Conservation (phyloP, 2,329 filamentous ascomycete genomes). For the Samsoniella hepiali region DNA sequence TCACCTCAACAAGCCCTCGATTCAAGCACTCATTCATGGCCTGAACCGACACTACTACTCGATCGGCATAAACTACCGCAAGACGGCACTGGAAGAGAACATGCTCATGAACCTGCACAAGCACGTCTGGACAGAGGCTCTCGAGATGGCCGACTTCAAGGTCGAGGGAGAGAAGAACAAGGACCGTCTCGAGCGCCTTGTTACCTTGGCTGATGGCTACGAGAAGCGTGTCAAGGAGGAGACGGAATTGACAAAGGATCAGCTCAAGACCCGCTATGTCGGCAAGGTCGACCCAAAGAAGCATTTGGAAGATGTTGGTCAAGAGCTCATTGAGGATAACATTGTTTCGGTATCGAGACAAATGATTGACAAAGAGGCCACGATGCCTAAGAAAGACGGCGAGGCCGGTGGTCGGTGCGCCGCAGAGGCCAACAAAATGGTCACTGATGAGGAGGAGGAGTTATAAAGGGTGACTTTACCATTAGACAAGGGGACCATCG, state of each 20-base stretch:
- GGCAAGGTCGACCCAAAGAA: slow-evolving; percentile 99
- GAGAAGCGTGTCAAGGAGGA: slow-evolving; percentile 99
- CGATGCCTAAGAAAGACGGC: slow-evolving; percentile 71
- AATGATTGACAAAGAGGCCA: slow-evolving; percentile 99
- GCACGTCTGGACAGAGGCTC: slow-evolving; percentile 96
- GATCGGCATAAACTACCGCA: slow-evolving; percentile 96
- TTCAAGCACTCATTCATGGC: slow-evolving; percentile 96
- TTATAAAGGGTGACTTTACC: slow-evolving; percentile 27
- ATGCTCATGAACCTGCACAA: slow-evolving; percentile 99
- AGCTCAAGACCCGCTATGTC: slow-evolving; percentile 97
- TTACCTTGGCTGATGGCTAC: slow-evolving; percentile 88
- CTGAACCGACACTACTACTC: slow-evolving; percentile 99
- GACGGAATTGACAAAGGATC: slow-evolving; percentile 93
- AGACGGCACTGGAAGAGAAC: slow-evolving; percentile 96
- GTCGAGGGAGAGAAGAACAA: slow-evolving; percentile 81
- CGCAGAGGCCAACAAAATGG: slow-evolving; percentile 62
- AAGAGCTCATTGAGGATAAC: slow-evolving; percentile 97
- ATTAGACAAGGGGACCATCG: not conserved
- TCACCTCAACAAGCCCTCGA: slow-evolving; percentile 98
- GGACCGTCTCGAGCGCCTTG: slow-evolving; percentile 82
- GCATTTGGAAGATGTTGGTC: slow-evolving; percentile 94
- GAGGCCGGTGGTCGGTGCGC: slow-evolving; percentile 45
- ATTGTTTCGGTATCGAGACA: slow-evolving; percentile 97
- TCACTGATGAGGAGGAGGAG: slow-evolving; percentile 58
- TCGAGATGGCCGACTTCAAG: slow-evolving; percentile 95